A percentile compares a stretch with the other conserved stretches of the same genome.
Conservation (phyloP, 169 alveolate species). For the Ichthyophthirius multifiliis region DNA sequence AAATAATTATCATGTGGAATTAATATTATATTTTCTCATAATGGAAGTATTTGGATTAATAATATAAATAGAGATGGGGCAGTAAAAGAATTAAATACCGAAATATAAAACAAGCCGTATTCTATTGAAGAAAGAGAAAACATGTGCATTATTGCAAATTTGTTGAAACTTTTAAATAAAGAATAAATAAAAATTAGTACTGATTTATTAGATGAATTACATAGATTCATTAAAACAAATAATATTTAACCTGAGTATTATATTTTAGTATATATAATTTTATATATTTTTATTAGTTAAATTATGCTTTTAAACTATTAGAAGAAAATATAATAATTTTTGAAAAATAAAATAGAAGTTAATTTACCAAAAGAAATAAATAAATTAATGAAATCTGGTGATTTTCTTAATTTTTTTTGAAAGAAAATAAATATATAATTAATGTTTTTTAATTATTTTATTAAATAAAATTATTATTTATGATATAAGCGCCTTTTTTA, state of each 20-base stretch:
- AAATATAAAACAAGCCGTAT: neutral
- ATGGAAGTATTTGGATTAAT: slow-evolving; percentile 10
- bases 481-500: too few relatives aligned
- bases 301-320: neutral
- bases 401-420: too few relatives aligned
- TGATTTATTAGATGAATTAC: slow-evolving; percentile 3
- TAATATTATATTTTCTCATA: slow-evolving; percentile 14
- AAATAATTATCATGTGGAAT: neutral
- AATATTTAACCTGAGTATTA: neutral
- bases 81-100: neutral
- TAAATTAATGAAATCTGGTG: slow-evolving; percentile 16
- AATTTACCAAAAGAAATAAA: slow-evolving; percentile 11
- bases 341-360: neutral
- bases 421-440: too few relatives aligned
- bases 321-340: neutral
- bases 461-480: too few relatives aligned
- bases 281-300: neutral
- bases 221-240: neutral
- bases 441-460: too few relatives aligned
- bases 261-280: neutral
- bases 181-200: neutral
- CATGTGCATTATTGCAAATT: neutral
- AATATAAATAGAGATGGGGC: neutral
- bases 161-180: neutral
- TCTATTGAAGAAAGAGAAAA: neutral